These are phyloP conservation scores for Bisporella sp. DNA, from an alignment of 2,329 filamentous ascomycete genomes.

Conservation along the genomic window DNA sequence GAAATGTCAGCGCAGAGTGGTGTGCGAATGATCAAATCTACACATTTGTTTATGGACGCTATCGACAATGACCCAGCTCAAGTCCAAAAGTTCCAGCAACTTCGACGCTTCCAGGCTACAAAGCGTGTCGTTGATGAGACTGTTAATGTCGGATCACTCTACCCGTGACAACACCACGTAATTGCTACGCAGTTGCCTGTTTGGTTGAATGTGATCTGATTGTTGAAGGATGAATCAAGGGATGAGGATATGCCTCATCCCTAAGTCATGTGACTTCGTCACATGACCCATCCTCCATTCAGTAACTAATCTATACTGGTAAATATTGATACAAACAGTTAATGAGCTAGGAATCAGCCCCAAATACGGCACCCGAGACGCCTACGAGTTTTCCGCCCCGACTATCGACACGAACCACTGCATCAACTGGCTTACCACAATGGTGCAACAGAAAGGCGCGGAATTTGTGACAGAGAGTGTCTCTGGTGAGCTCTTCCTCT, in stretches of 20 bases:
- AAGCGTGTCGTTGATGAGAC: not conserved
- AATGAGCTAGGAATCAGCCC: not conserved
- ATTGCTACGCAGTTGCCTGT: too few species aligned
- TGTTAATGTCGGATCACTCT: too few species aligned
- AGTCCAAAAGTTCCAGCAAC: not conserved
- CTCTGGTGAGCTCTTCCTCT: not conserved
- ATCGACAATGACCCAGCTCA: not conserved
- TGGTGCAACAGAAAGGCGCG: conserved; percentile 1
- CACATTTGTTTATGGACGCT: conserved; percentile 1
- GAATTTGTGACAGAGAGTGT: conserved; percentile 2
- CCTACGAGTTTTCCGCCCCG: conserved; percentile 5
- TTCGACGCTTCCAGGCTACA: not conserved
- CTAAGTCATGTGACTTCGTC: too few species aligned
- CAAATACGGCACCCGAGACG: not conserved
- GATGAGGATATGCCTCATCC: too few species aligned
- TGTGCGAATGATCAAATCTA: conserved; percentile 3
- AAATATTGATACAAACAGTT: too few species aligned
- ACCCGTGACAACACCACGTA: too few species aligned
- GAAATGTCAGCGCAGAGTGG: not conserved
- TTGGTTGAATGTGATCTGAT: too few species aligned
- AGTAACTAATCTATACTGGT: too few species aligned
- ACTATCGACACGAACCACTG: conserved; percentile 3
- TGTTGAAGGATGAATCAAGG: too few species aligned
- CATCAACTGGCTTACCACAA: conserved; percentile 4
- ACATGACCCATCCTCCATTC: too few species aligned